Evolutionary conservation across 108 stramenopile genomes (phyloP).

Genomic region (Skeletonema marinoi): DNA sequence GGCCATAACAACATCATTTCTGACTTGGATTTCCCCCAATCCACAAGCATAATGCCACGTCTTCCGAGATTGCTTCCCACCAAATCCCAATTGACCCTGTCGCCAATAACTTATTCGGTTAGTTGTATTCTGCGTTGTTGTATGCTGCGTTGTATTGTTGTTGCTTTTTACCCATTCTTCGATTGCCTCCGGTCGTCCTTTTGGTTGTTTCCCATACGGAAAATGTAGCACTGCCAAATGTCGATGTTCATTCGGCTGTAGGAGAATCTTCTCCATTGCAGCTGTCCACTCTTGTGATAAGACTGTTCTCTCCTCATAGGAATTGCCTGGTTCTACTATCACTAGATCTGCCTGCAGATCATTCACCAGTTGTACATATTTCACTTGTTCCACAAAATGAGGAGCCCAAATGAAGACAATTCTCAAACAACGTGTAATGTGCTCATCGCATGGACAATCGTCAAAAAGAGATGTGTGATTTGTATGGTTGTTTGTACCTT

Average conservation of each 20-base stretch:
- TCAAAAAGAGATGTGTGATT: background rate
- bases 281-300: slow-evolving; percentile 15
- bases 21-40: slow-evolving; percentile 14
- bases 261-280: slow-evolving; percentile 8
- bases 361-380: slow-evolving; percentile 9
- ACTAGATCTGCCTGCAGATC: slow-evolving; percentile 16
- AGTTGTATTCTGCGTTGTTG: background rate
- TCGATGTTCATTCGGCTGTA: background rate
- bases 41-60: slow-evolving; percentile 34
- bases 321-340: slow-evolving; percentile 32
- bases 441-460: slow-evolving; percentile 22
- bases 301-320: slow-evolving; percentile 2
- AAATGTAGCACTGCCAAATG: slow-evolving; percentile 36
- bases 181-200: slow-evolving; percentile 17
- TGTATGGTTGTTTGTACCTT: background rate
- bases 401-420: slow-evolving; percentile 42
- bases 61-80: slow-evolving; percentile 11
- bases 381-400: slow-evolving; percentile 19
- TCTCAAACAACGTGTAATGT: slow-evolving; percentile 18
- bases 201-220: slow-evolving; percentile 25
- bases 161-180: background rate
- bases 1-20: slow-evolving; percentile 23
- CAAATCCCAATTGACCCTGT: slow-evolving; percentile 13
- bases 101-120: slow-evolving; percentile 19
- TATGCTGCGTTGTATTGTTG: background rate